Evolutionary conservation across 192 early-diverging fungal species (phyloP).

Genomic region (Chytriomyces hyalinus): DNA sequence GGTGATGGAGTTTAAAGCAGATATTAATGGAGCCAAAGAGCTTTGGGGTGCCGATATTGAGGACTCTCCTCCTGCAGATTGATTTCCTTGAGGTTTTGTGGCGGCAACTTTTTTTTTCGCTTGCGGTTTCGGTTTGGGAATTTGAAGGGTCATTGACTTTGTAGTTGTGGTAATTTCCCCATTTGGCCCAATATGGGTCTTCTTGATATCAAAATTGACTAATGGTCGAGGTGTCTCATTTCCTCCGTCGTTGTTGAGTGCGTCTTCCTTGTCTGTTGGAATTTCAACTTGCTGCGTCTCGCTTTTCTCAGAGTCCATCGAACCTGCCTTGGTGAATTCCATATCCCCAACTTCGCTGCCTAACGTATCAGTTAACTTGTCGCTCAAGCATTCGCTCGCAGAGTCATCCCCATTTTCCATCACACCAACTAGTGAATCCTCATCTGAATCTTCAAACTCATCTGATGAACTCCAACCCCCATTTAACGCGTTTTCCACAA

Average conservation of each 20-base stretch:
- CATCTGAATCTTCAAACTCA: slow-evolving; percentile 23
- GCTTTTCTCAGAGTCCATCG: neutral
- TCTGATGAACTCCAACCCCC: slow-evolving; percentile 33
- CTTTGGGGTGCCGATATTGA: neutral
- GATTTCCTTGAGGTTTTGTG: neutral
- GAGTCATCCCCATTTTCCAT: slow-evolving; percentile 2
- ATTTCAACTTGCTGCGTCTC: too few relatives aligned
- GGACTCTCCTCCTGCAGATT: neutral
- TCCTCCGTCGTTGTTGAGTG: neutral
- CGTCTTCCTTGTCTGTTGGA: neutral
- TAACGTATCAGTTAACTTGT: slow-evolving; percentile 3
- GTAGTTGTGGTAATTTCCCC: slow-evolving; percentile 55
- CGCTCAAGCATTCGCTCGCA: slow-evolving; percentile 1
- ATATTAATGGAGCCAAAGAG: neutral
- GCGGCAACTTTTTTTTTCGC: neutral
- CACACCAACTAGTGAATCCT: slow-evolving; percentile 14
- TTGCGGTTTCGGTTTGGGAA: slow-evolving; percentile 9
- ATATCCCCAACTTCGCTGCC: neutral
- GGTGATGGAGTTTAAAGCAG: slow-evolving; percentile 7
- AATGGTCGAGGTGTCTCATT: slow-evolving; percentile 15
- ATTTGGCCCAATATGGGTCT: slow-evolving; percentile 51
- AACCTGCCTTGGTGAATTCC: neutral
- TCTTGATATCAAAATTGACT: slow-evolving; percentile 54
- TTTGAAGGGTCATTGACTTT: slow-evolving; percentile 23
- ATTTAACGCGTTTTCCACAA: slow-evolving; percentile 29